Conservation (phyloP, 2,329 filamentous ascomycete species). For the Neofusicoccum cordaticola region DNA sequence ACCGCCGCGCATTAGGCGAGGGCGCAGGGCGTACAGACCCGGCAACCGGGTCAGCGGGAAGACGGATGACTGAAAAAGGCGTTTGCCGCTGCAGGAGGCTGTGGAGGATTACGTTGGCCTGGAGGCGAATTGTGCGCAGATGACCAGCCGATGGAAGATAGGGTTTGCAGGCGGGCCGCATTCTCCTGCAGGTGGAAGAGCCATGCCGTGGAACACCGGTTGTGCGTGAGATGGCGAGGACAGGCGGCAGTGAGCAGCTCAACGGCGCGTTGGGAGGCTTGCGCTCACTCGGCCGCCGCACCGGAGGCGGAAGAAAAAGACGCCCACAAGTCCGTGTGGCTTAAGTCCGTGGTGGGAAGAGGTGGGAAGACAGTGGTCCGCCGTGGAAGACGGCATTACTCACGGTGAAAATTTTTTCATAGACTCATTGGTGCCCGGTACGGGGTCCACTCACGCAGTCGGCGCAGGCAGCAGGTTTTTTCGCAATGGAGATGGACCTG, state of each 20-base stretch:
- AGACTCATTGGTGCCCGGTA: background rate
- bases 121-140: background rate
- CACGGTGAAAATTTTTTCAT: constrained; percentile 8
- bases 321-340: background rate
- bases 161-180: background rate
- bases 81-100: constrained; percentile 12
- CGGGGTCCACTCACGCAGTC: background rate
- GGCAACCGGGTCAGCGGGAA: background rate
- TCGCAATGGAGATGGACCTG: background rate
- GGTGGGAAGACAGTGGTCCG: background rate
- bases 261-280: background rate
- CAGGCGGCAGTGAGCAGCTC: background rate
- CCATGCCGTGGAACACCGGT: background rate
- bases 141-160: background rate
- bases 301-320: background rate
- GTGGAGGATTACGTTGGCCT: constrained; percentile 1
- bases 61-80: background rate
- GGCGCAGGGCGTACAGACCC: background rate
- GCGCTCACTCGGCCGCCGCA: background rate
- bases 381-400: background rate
- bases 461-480: background rate
- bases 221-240: background rate
- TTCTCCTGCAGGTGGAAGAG: background rate
- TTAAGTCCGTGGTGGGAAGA: background rate
- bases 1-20: background rate